Percentiles rank a stretch among this genome's conserved stretches.
phyloP scores from a whole-genome alignment of 768 basidiomycete genomes.

The Collybia sordida region DNA sequence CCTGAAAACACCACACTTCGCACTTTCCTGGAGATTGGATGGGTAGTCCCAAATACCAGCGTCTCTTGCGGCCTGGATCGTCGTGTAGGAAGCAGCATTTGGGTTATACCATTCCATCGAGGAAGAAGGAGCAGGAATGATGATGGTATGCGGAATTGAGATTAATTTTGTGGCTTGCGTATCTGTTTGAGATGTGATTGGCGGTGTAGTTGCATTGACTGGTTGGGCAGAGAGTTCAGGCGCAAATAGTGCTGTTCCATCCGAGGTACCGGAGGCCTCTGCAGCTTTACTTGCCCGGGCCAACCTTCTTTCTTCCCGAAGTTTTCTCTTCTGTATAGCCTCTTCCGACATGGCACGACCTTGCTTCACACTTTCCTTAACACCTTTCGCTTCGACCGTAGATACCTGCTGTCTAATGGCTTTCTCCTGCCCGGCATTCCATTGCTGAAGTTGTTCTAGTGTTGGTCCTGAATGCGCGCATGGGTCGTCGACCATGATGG shows the following conservation, averaged over 20 bases:
- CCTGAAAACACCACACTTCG: conserved; percentile 77
- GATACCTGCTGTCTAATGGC: conserved; percentile 48
- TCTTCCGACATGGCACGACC: conserved; percentile 54
- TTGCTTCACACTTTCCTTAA: conserved; percentile 38
- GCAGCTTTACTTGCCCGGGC: conserved; percentile 18
- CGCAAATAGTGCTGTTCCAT: conserved; percentile 3
- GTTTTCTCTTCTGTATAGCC: conserved; percentile 70
- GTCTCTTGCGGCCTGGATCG: conserved; percentile 57
- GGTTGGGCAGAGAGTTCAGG: neutral
- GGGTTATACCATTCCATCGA: conserved; percentile 69
- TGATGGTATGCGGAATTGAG: conserved; percentile 38
- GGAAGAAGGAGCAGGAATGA: conserved; percentile 65
- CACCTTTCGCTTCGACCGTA: conserved; percentile 46
- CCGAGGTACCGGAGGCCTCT: conserved; percentile 6
- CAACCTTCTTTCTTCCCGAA: conserved; percentile 52
- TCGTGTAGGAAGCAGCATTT: conserved; percentile 41
- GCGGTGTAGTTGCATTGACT: neutral
- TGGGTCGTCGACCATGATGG: conserved; percentile 74
- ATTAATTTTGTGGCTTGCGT: neutral
- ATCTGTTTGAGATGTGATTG: conserved; percentile 1
- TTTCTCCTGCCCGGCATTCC: conserved; percentile 51
- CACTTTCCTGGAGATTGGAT: conserved; percentile 58
- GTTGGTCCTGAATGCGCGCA: conserved; percentile 54
- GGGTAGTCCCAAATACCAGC: conserved; percentile 84
- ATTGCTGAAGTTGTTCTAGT: conserved; percentile 43